Evolutionary conservation across 768 basidiomycete species (phyloP).

Genomic region (Psilocybe tampanensis): DNA sequence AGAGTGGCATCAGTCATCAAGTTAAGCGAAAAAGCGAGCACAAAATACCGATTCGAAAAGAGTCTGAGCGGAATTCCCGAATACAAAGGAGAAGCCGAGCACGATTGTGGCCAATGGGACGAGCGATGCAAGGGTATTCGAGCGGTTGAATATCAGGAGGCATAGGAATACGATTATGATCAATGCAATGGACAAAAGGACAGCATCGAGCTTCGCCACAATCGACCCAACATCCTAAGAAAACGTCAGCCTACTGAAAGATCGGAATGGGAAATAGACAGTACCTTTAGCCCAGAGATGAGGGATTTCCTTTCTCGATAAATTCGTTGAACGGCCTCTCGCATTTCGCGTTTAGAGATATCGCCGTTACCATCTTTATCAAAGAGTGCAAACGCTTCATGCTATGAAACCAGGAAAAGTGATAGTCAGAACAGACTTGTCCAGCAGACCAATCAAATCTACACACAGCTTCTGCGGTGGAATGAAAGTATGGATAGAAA

Average conservation of each 20-base stretch:
- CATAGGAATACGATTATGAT: constrained; percentile 66
- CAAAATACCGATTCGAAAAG: constrained; percentile 72
- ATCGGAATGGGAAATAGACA: constrained; percentile 6
- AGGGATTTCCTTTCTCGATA: constrained; percentile 78
- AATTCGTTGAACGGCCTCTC: constrained; percentile 79
- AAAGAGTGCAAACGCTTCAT: constrained; percentile 69
- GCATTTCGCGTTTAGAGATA: constrained; percentile 77
- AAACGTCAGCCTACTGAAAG: constrained; percentile 2
- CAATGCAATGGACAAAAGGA: constrained; percentile 60
- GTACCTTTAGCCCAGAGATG: constrained; percentile 68
- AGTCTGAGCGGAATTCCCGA: constrained; percentile 79
- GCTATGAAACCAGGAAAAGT: constrained; percentile 34
- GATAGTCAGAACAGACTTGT: too few species aligned
- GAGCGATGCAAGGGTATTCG: constrained; percentile 67
- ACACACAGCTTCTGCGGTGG: constrained; percentile 70
- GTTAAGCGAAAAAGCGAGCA: neutral
- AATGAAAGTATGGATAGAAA: constrained; percentile 77
- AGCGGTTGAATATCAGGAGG: constrained; percentile 73
- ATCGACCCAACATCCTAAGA: constrained; percentile 68
- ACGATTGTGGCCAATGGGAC: constrained; percentile 81
- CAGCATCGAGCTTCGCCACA: constrained; percentile 78
- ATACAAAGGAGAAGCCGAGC: constrained; percentile 84
- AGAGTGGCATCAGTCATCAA: neutral
- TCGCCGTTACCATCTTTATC: constrained; percentile 87
- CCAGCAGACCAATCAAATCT: constrained; percentile 20